These are phyloP conservation scores for Chaetomiaceae sp. DNA, from an alignment of 2,329 filamentous ascomycete genomes.

Conservation along the genomic window DNA sequence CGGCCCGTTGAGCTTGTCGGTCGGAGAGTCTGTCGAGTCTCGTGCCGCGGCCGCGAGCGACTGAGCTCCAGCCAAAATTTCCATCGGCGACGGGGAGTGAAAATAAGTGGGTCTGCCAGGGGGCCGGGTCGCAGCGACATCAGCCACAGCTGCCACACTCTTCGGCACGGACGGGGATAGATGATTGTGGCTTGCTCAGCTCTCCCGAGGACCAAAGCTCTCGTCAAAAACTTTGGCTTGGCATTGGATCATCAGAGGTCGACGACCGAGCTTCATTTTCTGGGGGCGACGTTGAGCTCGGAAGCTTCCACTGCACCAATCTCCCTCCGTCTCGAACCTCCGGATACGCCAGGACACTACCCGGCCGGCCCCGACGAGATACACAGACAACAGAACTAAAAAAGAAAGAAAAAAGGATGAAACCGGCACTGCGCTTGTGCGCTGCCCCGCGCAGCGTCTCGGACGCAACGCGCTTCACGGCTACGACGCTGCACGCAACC, in stretches of 20 bases:
- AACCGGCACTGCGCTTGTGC: slow-evolving; percentile 12
- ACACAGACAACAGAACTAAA: neutral
- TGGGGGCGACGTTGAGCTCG: slow-evolving; percentile 4
- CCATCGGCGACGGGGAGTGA: slow-evolving; percentile 5
- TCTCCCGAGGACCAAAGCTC: slow-evolving; percentile 9
- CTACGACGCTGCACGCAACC: slow-evolving; percentile 64
- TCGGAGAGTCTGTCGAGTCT: slow-evolving; percentile 2
- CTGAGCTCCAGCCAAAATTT: slow-evolving; percentile 23
- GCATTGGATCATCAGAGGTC: slow-evolving; percentile 21
- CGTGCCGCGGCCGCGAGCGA: slow-evolving; percentile 7
- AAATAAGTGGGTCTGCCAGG: slow-evolving; percentile 9
- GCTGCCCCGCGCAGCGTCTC: slow-evolving; percentile 59
- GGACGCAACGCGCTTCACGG: slow-evolving; percentile 75
- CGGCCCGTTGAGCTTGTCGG: neutral
- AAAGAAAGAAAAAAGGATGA: neutral
- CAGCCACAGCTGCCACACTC: slow-evolving; percentile 9
- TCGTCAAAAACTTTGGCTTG: slow-evolving; percentile 22
- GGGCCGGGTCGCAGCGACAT: neutral
- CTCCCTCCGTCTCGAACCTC: slow-evolving; percentile 1
- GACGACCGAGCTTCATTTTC: slow-evolving; percentile 11
- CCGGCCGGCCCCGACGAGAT: neutral
- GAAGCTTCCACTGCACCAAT: slow-evolving; percentile 4
- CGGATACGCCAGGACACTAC: neutral
- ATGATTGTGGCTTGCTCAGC: slow-evolving; percentile 10
- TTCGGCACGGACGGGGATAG: neutral